Evolutionary conservation across 176 grass and related monocot species (phyloP), one percentile per base, ranked within the genome.

Genomic region (Melocanna baccifera): DNA sequence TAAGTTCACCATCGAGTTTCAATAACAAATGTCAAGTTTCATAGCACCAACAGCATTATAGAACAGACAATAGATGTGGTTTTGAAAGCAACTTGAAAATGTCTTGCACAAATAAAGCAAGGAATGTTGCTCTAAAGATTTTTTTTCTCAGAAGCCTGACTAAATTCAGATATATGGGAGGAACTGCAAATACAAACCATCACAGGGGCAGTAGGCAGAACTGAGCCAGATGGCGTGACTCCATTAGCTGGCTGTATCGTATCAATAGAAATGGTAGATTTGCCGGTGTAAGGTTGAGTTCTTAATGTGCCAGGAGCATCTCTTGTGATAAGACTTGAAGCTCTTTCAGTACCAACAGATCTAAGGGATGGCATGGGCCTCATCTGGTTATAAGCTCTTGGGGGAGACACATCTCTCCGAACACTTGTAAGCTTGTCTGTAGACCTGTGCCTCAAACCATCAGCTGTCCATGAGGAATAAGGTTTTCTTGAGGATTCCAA

Each of bases 321-420:
- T 84, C 87, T 92, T 87, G 88, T 52, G 42, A 86, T 41, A 51
- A 75, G 73, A 90, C 71, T 86, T 47, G 80, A 81, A 83, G 81
- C 10, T 85, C 85, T 92, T 70, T 86, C 19, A 22, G 80, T 25
- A 86, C 87, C 66, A 0, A 81, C 50, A 90, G 85, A 62, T 81
- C 80, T 86, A 84, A 36, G 37, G 4, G 80, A 4, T 86, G 83
- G 36, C 46, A 79, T 65, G 39, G 88, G 26, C 37, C 67, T 56
- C 5, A 86, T 51, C 53, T 92, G 88, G 12, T 71, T 83, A 81
- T 95, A 90, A 71, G 66, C 81, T 76, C 79, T 90, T 58, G 66
- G 81, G 72, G 88, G 83, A 88, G 93, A 86, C 72, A 77, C 41
- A 43, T 63, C 88, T 80, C 80, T 72, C 28, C 76, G 39, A 70